Percentiles rank a stretch among this genome's conserved stretches.
phyloP scores from a whole-genome alignment of 2,329 filamentous ascomycete species.

The Colletotrichum aenigma region DNA sequence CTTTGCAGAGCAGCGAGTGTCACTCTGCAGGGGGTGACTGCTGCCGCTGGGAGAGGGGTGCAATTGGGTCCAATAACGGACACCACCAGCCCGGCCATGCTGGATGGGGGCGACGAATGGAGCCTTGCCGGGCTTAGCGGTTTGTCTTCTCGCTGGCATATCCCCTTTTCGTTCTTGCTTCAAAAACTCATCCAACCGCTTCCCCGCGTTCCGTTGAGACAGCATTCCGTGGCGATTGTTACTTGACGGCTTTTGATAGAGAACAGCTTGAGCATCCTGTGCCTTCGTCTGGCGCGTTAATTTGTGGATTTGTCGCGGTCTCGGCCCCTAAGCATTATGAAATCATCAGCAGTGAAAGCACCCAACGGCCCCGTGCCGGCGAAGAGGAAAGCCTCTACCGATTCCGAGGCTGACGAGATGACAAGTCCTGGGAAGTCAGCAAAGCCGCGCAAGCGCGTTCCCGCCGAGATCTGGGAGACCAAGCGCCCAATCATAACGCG shows the following conservation, averaged over 20 bases:
- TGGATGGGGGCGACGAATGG: constrained; percentile 6
- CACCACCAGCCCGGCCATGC: neutral
- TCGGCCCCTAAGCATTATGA: neutral
- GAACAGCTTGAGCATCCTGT: neutral
- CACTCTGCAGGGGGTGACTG: constrained; percentile 1
- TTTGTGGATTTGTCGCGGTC: neutral
- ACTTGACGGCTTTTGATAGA: neutral
- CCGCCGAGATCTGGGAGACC: constrained; percentile 35
- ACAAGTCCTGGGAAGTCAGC: constrained; percentile 21
- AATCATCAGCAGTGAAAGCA: neutral
- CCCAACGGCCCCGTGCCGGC: neutral
- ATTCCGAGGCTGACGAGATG: constrained; percentile 32
- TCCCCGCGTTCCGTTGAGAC: constrained; percentile 5
- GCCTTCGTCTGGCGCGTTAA: neutral
- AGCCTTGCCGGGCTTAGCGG: constrained; percentile 19
- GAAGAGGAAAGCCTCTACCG: constrained; percentile 27
- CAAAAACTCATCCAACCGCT: constrained; percentile 4
- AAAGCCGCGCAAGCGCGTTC: constrained; percentile 31
- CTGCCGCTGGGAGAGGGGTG: constrained; percentile 1
- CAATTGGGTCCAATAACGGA: constrained; percentile 1
- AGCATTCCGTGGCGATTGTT: neutral
- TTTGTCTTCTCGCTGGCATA: neutral
- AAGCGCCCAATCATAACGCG: constrained; percentile 39
- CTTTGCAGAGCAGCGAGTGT: neutral
- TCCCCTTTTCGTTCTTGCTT: constrained; percentile 3